Evolutionary conservation across 108 stramenopile genomes (phyloP).

Genomic region (Bacterosira constricta): DNA sequence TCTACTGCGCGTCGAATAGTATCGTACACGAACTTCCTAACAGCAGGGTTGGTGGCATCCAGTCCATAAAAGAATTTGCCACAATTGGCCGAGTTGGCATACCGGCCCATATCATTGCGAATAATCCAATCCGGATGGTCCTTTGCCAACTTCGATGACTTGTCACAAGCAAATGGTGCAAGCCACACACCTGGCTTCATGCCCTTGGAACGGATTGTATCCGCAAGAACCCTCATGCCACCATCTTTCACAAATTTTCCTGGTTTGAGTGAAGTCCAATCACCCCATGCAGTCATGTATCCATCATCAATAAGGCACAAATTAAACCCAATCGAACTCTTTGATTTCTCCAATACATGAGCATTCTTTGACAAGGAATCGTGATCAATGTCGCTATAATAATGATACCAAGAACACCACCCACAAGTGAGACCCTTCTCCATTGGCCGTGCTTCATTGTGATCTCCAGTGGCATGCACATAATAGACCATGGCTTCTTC

Average conservation of each 20-base stretch:
- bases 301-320: slow-evolving; percentile 92
- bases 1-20: slow-evolving; percentile 78
- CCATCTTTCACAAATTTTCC: slow-evolving; percentile 60
- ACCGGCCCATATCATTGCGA: slow-evolving; percentile 70
- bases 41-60: slow-evolving; percentile 89
- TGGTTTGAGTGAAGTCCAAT: slow-evolving; percentile 89
- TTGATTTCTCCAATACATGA: slow-evolving; percentile 56
- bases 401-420: slow-evolving; percentile 96
- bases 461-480: slow-evolving; percentile 72
- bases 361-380: slow-evolving; percentile 76
- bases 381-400: slow-evolving; percentile 88
- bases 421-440: slow-evolving; percentile 81
- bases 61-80: slow-evolving; percentile 94
- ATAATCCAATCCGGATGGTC: slow-evolving; percentile 95
- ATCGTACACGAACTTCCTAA: slow-evolving; percentile 68
- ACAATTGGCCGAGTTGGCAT: slow-evolving; percentile 90
- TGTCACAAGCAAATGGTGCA: slow-evolving; percentile 91
- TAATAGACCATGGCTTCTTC: slow-evolving; percentile 91
- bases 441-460: slow-evolving; percentile 77
- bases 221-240: slow-evolving; percentile 73
- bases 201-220: slow-evolving; percentile 62
- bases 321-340: slow-evolving; percentile 71
- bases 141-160: slow-evolving; percentile 72
- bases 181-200: slow-evolving; percentile 93
- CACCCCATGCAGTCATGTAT: slow-evolving; percentile 96